Evolutionary conservation across 345 rosid species (phyloP), one percentile per base, ranked within the genome.

Genomic region (Trapa incisa): DNA sequence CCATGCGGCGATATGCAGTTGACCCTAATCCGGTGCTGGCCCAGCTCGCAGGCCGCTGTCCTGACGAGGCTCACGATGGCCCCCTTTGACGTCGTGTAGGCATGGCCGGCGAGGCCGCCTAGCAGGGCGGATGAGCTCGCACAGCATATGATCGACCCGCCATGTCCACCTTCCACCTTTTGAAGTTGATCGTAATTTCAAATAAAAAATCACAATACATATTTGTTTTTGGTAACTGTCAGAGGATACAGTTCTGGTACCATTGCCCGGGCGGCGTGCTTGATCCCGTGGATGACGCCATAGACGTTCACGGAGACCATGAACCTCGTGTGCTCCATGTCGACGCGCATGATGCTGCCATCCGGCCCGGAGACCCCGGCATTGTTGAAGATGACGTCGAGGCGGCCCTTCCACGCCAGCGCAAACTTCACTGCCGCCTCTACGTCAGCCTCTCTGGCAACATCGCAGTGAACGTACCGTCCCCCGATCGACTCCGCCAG

Each of bases 1-100:
- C 92, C 95, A n/a, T 92, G 98, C 10, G 96, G 96, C 3, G 98
- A 89, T 48, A 92, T 77, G 81, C 84, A 83, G 53, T 92, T 89
- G 47, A 92, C 96, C 0, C 98, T 76, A 47, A 92, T 89, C 32
- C 90, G 84, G 13, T 87, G 80, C 52, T 56, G 70, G 5, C 98
- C 95, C 33, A 92, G 68, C 71, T 89, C 96, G n/a, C 98, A 92
- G 0, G 96, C 92, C 0, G 82, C 52, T 65, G 86, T 87, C 52
- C 80, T 76, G 75, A 78, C 81, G 38, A 87, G 10, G 3, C 94
- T 89, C 3, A 83, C 65, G 13, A 89, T 85, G 3, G 87, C 98
- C 42, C 74, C 96, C 75, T 92, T 92, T 0, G 98, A 82, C 57
- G 80, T 65, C 0, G 91, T 73, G 73, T 89, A 89, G 5, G 89